A percentile compares a stretch with the other conserved stretches of the same genome.
Evolutionary conservation across 2,329 filamentous ascomycete genomes (phyloP).

Genomic region (Aspergillus piperis): DNA sequence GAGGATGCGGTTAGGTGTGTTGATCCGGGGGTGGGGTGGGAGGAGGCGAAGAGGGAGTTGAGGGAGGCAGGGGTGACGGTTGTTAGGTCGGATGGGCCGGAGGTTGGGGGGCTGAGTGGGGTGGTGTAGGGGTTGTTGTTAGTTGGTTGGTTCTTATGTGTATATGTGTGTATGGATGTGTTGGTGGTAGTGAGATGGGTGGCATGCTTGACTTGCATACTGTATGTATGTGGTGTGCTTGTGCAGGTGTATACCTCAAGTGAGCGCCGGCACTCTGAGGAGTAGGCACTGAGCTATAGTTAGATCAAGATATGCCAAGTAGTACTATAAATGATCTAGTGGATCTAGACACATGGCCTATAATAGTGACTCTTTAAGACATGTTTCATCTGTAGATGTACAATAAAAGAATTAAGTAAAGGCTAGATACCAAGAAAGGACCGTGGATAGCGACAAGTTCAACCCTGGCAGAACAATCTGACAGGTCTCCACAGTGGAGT

Average conservation of each 20-base stretch:
- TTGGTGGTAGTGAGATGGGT: not conserved
- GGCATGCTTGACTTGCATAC: not conserved
- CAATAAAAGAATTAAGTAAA: too few relatives aligned
- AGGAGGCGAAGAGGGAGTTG: conserved; percentile 56
- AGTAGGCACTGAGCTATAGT: not conserved
- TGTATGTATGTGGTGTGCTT: not conserved
- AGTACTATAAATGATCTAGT: too few relatives aligned
- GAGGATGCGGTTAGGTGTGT: conserved; percentile 78
- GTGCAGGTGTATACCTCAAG: not conserved
- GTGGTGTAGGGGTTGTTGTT: not conserved
- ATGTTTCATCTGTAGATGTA: too few relatives aligned
- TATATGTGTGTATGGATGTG: not conserved
- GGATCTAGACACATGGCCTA: not conserved
- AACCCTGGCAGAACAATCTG: not conserved
- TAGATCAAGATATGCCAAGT: not conserved
- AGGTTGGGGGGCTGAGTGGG: conserved; percentile 55
- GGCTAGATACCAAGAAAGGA: not conserved
- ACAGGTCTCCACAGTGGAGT: conserved; percentile 1
- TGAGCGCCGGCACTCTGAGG: too few relatives aligned
- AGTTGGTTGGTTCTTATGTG: not conserved
- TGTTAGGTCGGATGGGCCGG: conserved; percentile 58
- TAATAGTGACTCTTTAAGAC: not conserved
- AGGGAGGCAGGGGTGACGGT: conserved; percentile 62
- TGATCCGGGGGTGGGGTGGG: conserved; percentile 60
- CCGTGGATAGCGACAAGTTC: not conserved